phyloP scores from a whole-genome alignment of 106 monocot genomes.

The Triglochin maritima region DNA sequence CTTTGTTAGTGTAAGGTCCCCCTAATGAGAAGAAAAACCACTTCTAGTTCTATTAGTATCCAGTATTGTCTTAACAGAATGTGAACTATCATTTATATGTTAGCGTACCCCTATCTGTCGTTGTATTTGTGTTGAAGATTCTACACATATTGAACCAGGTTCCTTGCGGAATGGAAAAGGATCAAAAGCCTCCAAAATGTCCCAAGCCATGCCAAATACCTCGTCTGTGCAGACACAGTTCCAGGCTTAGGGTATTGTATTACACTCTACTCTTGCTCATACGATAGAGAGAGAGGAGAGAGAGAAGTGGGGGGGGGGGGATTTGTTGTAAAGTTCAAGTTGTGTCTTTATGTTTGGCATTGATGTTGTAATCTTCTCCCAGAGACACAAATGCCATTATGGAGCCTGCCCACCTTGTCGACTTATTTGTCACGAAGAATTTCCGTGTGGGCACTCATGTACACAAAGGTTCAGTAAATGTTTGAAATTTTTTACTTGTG shows the following conservation, averaged over 20 bases:
- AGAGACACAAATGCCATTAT: slow-evolving; percentile 97
- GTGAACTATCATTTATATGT: too few species aligned
- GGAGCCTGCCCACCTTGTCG: slow-evolving; percentile 93
- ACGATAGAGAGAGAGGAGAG: too few species aligned
- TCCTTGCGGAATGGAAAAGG: slow-evolving; percentile 85
- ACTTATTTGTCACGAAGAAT: slow-evolving; percentile 47
- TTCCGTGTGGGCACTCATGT: slow-evolving; percentile 81
- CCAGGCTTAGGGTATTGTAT: slow-evolving; percentile 44
- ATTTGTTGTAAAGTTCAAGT: too few species aligned
- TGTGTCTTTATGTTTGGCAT: too few species aligned
- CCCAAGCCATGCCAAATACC: slow-evolving; percentile 50
- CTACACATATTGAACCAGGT: slow-evolving; percentile 29
- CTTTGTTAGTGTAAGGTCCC: too few species aligned
- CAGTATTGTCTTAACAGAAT: too few species aligned
- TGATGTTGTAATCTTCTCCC: slow-evolving; percentile 20
- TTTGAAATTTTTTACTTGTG: not conserved
- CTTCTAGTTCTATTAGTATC: too few species aligned
- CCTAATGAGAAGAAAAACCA: too few species aligned
- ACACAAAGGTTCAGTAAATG: slow-evolving; percentile 50
- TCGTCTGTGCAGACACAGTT: slow-evolving; percentile 71
- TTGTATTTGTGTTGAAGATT: not conserved
- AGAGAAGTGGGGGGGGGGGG: too few species aligned
- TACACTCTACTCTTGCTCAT: not conserved
- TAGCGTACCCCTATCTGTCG: too few species aligned
- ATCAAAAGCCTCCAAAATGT: slow-evolving; percentile 86